These are phyloP conservation scores for Penicillium manginii DNA, from an alignment of 495 filamentous ascomycete species.

Conservation along the genomic window DNA sequence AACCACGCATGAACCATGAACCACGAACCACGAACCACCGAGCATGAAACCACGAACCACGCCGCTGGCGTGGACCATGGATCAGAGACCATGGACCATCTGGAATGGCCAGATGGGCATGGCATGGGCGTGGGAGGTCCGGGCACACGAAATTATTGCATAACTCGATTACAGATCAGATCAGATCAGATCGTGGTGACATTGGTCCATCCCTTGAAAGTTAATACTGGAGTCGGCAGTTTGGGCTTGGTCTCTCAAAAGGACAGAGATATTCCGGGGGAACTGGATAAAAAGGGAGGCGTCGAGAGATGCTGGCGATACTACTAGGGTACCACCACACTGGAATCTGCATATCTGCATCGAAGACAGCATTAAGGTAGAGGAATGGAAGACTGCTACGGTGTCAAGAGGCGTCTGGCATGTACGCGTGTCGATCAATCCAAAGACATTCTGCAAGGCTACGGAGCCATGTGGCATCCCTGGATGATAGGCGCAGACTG, in stretches of 20 bases:
- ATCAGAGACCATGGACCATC: background rate
- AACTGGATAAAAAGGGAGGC: too few species aligned
- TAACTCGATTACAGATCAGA: too few species aligned
- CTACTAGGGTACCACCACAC: background rate
- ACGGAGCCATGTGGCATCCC: constrained; percentile 31
- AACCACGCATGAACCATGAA: constrained; percentile 1
- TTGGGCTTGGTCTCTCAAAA: too few species aligned
- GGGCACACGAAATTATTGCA: too few species aligned
- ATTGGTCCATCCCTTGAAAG: too few species aligned
- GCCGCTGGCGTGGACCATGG: background rate
- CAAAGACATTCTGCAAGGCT: constrained; percentile 37
- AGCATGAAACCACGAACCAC: background rate
- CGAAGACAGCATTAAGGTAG: constrained; percentile 2
- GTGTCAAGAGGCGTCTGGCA: constrained; percentile 26
- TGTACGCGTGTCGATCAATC: constrained; percentile 26
- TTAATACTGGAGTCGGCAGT: too few species aligned
- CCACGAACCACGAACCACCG: background rate
- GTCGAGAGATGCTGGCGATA: too few species aligned
- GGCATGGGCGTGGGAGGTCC: background rate
- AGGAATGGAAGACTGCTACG: constrained; percentile 35
- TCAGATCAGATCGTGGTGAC: too few species aligned
- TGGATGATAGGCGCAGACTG: constrained; percentile 11
- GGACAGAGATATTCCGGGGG: too few species aligned
- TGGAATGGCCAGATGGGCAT: background rate
- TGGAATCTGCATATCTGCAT: background rate